A percentile compares a stretch with the other conserved stretches of the same genome.
Evolutionary conservation across 75 land plant species (phyloP).

Genomic region (Picea glauca): DNA sequence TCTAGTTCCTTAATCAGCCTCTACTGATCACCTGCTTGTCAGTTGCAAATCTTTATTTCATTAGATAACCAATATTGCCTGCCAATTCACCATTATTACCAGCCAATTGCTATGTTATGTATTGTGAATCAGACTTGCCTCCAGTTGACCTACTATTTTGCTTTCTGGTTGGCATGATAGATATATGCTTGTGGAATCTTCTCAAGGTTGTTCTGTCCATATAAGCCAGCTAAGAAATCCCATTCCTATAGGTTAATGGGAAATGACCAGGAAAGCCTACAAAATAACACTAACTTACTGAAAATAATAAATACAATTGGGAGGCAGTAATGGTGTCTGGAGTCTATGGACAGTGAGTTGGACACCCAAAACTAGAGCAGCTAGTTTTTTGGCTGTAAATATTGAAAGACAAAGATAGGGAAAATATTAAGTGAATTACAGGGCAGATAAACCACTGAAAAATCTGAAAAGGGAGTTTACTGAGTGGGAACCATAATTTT

Average conservation of each 20-base stretch:
- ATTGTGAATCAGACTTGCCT: background rate
- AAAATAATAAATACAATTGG: background rate
- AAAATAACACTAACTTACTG: background rate
- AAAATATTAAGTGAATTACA: too few species aligned
- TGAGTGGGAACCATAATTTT: too few species aligned
- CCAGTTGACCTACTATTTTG: background rate
- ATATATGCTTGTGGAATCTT: background rate
- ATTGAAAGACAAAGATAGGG: too few species aligned
- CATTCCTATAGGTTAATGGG: background rate
- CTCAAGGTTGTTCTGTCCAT: background rate
- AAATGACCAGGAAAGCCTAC: background rate
- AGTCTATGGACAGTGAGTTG: too few species aligned
- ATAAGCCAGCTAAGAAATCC: too few species aligned
- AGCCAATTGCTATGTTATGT: background rate
- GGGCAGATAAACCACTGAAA: too few species aligned
- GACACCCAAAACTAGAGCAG: too few species aligned
- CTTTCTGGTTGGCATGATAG: background rate
- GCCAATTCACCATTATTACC: background rate
- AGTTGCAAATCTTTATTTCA: background rate
- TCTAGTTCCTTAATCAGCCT: too few species aligned
- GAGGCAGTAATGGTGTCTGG: background rate
- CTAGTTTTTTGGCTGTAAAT: too few species aligned
- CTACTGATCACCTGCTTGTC: background rate
- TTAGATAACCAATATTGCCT: background rate
- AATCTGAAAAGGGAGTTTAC: too few species aligned